Evolutionary conservation across 169 alveolate genomes (phyloP).

Genomic region (Plasmodium falciparum): DNA sequence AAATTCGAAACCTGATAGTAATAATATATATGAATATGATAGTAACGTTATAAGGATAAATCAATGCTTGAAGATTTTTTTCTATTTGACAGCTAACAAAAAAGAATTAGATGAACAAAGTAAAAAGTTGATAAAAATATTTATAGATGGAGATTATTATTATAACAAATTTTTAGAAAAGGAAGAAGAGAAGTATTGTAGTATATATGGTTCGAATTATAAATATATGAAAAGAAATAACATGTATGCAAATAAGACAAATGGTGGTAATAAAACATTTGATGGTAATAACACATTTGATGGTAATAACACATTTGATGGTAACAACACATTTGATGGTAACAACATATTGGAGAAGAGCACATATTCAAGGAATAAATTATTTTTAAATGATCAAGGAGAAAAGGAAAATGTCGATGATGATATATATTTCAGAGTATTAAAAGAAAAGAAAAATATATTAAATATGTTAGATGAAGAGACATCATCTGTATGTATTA

Average conservation of each 20-base stretch:
- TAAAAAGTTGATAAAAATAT: conserved; percentile 22
- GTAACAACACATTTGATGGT: not conserved
- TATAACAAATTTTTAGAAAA: conserved; percentile 38
- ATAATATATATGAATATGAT: conserved; percentile 35
- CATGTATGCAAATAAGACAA: not conserved
- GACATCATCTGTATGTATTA: not conserved
- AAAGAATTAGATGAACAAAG: conserved; percentile 10
- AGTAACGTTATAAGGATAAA: conserved; percentile 64
- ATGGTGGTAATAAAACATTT: no score
- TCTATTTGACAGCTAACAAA: conserved; percentile 3
- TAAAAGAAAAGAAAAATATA: conserved; percentile 60
- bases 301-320: not conserved
- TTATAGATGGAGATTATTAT: conserved; percentile 58
- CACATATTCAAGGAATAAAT: not conserved
- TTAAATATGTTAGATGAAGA: conserved; percentile 38
- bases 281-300: no score
- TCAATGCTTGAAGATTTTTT: conserved; percentile 59
- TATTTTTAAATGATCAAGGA: not conserved
- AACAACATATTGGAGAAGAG: not conserved
- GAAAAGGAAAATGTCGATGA: conserved; percentile 51
- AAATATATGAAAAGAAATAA: not conserved
- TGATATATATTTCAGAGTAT: conserved; percentile 38
- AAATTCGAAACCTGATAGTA: conserved; percentile 6
- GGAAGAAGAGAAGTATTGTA: conserved; percentile 66
- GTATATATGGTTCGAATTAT: conserved; percentile 38